phyloP scores from a whole-genome alignment of 2,329 filamentous ascomycete genomes.

The Hymenoscyphus linearis region DNA sequence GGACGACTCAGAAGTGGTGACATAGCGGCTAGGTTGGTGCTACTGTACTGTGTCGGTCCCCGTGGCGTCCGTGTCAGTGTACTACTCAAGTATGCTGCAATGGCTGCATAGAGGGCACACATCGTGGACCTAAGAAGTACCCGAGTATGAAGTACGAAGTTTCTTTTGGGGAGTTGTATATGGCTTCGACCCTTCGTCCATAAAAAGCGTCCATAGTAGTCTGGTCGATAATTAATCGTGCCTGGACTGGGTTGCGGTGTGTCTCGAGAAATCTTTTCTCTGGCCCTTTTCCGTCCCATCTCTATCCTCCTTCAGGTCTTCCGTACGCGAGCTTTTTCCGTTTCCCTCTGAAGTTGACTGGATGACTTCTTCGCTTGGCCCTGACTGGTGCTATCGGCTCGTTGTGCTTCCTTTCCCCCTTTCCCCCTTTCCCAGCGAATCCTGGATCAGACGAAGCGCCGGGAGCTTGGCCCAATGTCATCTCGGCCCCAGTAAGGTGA shows the following conservation, averaged over 20 bases:
- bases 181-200: too few species aligned
- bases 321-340: background rate
- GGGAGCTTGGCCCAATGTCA: constrained; percentile 11
- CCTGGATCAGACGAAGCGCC: constrained; percentile 19
- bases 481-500: background rate
- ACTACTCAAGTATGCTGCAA: too few species aligned
- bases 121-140: too few species aligned
- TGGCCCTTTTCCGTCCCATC: too few species aligned
- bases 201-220: too few species aligned
- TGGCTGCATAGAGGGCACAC: too few species aligned
- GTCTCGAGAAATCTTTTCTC: too few species aligned
- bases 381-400: background rate
- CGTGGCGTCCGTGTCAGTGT: background rate
- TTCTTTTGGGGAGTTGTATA: too few species aligned
- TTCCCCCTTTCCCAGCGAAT: constrained; percentile 14
- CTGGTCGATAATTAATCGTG: too few species aligned
- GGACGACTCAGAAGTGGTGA: background rate
- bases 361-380: background rate
- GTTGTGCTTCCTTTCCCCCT: background rate
- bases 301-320: background rate
- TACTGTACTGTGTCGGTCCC: background rate
- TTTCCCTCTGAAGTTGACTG: too few species aligned
- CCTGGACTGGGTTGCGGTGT: too few species aligned
- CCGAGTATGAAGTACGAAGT: too few species aligned
- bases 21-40: background rate